Conservation (phyloP, 1,284 basidiomycete genomes). For the Moesziomyces antarcticus region DNA sequence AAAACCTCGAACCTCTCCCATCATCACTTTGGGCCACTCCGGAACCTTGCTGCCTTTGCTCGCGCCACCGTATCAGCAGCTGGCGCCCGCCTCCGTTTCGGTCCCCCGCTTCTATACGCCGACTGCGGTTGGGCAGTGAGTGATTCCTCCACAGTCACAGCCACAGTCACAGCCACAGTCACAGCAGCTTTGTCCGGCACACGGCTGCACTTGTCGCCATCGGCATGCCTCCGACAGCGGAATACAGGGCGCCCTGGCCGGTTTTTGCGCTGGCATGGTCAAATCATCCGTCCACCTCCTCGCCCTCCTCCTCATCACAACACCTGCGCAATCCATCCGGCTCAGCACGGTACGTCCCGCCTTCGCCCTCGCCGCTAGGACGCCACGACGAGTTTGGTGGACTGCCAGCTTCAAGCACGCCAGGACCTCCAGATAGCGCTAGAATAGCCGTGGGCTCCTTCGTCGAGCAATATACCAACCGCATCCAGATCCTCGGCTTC, state of each 20-base stretch:
- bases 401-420: slow-evolving; percentile 22
- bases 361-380: slow-evolving; percentile 47
- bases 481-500: slow-evolving; percentile 65
- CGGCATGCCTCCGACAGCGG: slow-evolving; percentile 41
- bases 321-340: slow-evolving; percentile 43
- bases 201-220: not conserved
- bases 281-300: slow-evolving; percentile 42
- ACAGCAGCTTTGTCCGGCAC: not conserved
- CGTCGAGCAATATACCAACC: slow-evolving; percentile 64
- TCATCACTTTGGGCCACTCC: not conserved
- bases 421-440: slow-evolving; percentile 48
- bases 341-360: slow-evolving; percentile 38
- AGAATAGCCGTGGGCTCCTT: slow-evolving; percentile 65
- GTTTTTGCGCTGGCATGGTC: slow-evolving; percentile 64
- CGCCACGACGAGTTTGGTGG: slow-evolving; percentile 34
- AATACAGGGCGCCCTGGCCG: slow-evolving; percentile 54
- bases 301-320: slow-evolving; percentile 36
- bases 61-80: not conserved
- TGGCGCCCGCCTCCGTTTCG: not conserved
- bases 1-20: not conserved
- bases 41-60: not conserved
- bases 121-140: not conserved
- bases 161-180: not conserved
- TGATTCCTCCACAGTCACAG: not conserved
- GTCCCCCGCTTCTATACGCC: not conserved